Conservation (phyloP, 805 yeast genomes). For the Starmerella stigmatis region DNA sequence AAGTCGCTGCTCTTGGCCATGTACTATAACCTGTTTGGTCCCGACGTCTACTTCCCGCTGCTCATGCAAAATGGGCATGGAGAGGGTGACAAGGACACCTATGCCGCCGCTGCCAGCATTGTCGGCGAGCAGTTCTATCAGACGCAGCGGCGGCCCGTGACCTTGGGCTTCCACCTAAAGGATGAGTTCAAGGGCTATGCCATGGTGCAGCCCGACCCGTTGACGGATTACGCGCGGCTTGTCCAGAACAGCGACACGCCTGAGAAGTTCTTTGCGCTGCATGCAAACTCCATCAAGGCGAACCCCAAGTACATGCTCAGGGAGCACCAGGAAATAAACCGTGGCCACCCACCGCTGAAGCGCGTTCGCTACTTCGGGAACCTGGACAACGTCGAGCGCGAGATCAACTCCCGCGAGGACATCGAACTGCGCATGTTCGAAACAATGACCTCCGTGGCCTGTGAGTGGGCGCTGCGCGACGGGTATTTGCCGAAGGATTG, state of each 20-base stretch:
- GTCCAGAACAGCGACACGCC: slow-evolving; percentile 5
- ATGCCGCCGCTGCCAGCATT: slow-evolving; percentile 60
- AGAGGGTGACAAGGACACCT: slow-evolving; percentile 77
- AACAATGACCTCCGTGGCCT: slow-evolving; percentile 16
- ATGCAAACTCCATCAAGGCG: slow-evolving; percentile 23
- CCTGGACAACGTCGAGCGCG: slow-evolving; percentile 9
- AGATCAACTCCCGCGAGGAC: slow-evolving; percentile 14
- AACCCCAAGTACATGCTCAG: slow-evolving; percentile 20
- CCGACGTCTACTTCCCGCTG: slow-evolving; percentile 47
- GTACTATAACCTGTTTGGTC: slow-evolving; percentile 59
- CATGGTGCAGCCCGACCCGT: slow-evolving; percentile 67
- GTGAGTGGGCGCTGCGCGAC: slow-evolving; percentile 21
- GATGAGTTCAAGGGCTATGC: slow-evolving; percentile 21
- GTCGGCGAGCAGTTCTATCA: slow-evolving; percentile 49
- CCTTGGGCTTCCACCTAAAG: slow-evolving; percentile 30
- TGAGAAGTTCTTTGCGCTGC: slow-evolving; percentile 18
- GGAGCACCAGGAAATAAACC: slow-evolving; percentile 12
- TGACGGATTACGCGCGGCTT: slow-evolving; percentile 39
- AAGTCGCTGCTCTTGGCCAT: slow-evolving; percentile 47
- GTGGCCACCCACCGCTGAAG: slow-evolving; percentile 18
- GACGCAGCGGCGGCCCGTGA: slow-evolving; percentile 33
- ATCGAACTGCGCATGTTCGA: slow-evolving; percentile 19
- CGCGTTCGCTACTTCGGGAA: slow-evolving; percentile 20
- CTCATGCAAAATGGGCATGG: slow-evolving; percentile 56
- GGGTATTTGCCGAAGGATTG: slow-evolving; percentile 17